Evolutionary conservation across 23 red algal genomes (phyloP).

Genomic region (Gracilaria caudata): DNA sequence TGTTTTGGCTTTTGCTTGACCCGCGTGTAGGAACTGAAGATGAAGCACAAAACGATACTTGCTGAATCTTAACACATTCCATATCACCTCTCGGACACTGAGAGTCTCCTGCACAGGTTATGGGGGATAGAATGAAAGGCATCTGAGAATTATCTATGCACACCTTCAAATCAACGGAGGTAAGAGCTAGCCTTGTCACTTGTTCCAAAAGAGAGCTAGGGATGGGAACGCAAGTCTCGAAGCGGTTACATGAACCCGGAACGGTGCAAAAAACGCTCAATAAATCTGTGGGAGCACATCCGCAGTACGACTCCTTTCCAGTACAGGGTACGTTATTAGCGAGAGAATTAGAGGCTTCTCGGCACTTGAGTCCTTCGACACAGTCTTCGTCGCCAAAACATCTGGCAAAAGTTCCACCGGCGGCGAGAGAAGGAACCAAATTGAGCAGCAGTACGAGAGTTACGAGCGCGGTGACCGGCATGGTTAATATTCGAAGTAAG

Average conservation of each 20-base stretch:
- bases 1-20: not conserved
- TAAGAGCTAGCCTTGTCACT: not conserved
- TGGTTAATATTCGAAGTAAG: not conserved
- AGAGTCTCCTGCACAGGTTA: not conserved
- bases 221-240: not conserved
- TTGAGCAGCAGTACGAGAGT: not conserved
- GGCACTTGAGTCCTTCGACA: not conserved
- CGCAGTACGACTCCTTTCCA: not conserved
- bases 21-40: not conserved
- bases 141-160: slow-evolving; percentile 4
- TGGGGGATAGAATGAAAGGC: not conserved
- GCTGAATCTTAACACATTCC: not conserved
- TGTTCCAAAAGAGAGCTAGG: not conserved
- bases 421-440: not conserved
- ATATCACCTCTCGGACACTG: not conserved
- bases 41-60: not conserved
- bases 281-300: not conserved
- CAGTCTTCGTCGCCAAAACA: not conserved
- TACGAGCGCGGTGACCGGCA: not conserved
- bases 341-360: not conserved
- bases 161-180: not conserved
- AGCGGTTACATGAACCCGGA: not conserved
- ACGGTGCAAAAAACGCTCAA: not conserved
- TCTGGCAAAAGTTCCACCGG: not conserved
- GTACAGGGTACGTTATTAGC: not conserved